Conservation (phyloP, 768 basidiomycete genomes). For the Lactarius akahatsu region DNA sequence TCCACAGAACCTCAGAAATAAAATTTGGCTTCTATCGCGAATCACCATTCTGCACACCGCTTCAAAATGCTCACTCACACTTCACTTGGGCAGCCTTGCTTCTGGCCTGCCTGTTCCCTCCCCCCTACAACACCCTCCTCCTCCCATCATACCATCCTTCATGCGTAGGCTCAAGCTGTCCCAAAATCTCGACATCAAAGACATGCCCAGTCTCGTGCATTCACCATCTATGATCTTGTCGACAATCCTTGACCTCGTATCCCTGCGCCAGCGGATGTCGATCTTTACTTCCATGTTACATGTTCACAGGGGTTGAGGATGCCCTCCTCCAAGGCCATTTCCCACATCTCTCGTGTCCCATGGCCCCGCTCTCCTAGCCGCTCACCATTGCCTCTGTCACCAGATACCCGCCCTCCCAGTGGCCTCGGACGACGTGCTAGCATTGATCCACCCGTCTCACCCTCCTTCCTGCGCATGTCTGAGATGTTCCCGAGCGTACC, state of each 20-base stretch:
- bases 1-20: too few species aligned
- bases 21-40: too few species aligned
- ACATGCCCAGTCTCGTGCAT: slow-evolving; percentile 8
- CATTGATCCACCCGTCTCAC: slow-evolving; percentile 6
- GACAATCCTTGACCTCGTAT: slow-evolving; percentile 6
- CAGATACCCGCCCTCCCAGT: slow-evolving; percentile 30
- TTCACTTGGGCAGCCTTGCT: too few species aligned
- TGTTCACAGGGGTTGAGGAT: background rate
- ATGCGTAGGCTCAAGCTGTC: too few species aligned
- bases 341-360: slow-evolving; percentile 3
- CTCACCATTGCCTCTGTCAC: slow-evolving; percentile 27
- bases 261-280: slow-evolving; percentile 5
- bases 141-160: too few species aligned
- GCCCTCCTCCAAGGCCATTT: background rate
- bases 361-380: slow-evolving; percentile 24
- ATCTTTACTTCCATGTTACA: slow-evolving; percentile 3
- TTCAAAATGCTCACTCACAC: too few species aligned
- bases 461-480: background rate
- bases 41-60: too few species aligned
- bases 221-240: slow-evolving; percentile 19
- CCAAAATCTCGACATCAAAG: background rate
- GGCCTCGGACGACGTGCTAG: slow-evolving; percentile 29
- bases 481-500: background rate
- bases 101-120: too few species aligned
- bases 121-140: too few species aligned